Percentiles rank a stretch among this genome's conserved stretches.
Conservation (phyloP, 2,329 filamentous ascomycete species). For the Fusarium floridanum region DNA sequence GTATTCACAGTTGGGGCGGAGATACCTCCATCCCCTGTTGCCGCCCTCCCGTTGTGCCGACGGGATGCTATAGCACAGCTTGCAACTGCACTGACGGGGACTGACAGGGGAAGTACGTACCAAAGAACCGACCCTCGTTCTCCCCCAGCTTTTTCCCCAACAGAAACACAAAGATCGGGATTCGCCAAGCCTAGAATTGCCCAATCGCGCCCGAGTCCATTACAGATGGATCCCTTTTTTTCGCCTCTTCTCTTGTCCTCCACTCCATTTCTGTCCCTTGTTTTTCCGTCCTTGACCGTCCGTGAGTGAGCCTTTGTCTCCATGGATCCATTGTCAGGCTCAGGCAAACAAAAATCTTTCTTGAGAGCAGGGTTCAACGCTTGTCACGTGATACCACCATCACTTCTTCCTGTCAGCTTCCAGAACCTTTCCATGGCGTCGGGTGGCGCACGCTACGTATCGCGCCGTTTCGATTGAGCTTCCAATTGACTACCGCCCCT, state of each 20-base stretch:
- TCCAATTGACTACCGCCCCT: neutral
- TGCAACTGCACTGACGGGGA: neutral
- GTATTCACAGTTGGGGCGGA: conserved; percentile 14
- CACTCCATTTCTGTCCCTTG: conserved; percentile 2
- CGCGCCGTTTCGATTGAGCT: neutral
- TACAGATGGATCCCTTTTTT: conserved; percentile 5
- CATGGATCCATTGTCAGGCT: neutral
- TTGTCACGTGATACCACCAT: conserved; percentile 25
- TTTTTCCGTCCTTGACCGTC: neutral
- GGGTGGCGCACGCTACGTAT: conserved; percentile 13
- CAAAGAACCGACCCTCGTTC: conserved; percentile 16
- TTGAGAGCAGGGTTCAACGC: neutral
- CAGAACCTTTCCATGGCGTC: conserved; percentile 24
- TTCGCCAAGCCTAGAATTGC: conserved; percentile 36
- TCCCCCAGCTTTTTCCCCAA: conserved; percentile 47
- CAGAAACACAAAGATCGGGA: conserved; percentile 45
- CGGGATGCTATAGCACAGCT: neutral
- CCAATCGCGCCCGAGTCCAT: conserved; percentile 27
- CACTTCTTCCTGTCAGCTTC: conserved; percentile 11
- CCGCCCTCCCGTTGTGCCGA: conserved; percentile 36
- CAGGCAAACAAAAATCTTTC: conserved; percentile 6
- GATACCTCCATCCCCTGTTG: neutral
- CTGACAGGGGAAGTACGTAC: conserved; percentile 26
- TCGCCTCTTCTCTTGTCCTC: conserved; percentile 5
- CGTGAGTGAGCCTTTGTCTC: neutral